Base-by-base conservation (phyloP, 257 asterid species). In the Paraleonurus japonicus region DNA sequence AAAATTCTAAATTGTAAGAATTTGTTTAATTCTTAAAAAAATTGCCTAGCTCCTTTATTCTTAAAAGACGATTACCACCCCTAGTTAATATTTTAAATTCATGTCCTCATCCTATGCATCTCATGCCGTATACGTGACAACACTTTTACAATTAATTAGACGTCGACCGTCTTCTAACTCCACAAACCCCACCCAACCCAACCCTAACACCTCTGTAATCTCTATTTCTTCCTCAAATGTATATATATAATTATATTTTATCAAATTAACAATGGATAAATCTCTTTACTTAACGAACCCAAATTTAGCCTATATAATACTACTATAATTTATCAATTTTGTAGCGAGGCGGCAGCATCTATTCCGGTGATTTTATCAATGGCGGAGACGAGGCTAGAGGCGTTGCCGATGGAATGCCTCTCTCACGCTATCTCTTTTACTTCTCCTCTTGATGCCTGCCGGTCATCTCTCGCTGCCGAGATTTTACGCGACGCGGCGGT, bases 361-460 rank as follows among this genome's bases (percentile, higher is more conserved):
- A 12, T 3, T 41, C 15, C 43, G 43, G 43, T 41, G 48, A 11
- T 41, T 11, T 13, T 15, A 54, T 3, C 30, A 7, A 72, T 76
- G 74, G 70, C 30, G 65, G 55, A 20, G 30, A 37, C 30, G 16
- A 26, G 23, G 32, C 2, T 51, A 39, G 85, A 74, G 50, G 27
- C 75, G 47, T 55, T 90, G 82, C 95, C 95, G 1, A 83, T 80
- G 64, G 97, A 90, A 24, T 86, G 95, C 62, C 51, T 88, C 4
- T 80, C 79, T 35, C 80, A 67, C 4, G 23, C 85, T 20, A 76
- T 88, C 17, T 75, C 87, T 0, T 65, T 76, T 68, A 84, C 88
- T 9, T 81, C 90, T 28, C 93, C 97, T 1, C 61, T 48, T 33
- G 90, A 81, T 30, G 93, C 88, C 19, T 84, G 87, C 63, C 85